Percentiles rank a stretch among this genome's conserved stretches.
Evolutionary conservation across 148 eudicot genomes (phyloP).

Genomic region (Chenopodium quinoa): DNA sequence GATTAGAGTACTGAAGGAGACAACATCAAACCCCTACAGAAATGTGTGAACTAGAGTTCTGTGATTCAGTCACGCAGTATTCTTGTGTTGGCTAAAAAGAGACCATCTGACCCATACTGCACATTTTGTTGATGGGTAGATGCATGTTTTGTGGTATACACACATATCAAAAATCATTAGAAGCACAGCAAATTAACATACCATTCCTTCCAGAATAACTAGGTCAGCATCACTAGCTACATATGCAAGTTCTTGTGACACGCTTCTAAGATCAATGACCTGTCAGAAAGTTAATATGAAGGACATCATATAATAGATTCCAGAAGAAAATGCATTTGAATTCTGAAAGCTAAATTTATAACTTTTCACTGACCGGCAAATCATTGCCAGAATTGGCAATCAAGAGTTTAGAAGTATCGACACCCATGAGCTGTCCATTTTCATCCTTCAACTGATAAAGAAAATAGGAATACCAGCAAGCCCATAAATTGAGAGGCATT

Average conservation of each 20-base stretch:
- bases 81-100: background rate
- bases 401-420: constrained; percentile 77
- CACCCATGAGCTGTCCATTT: constrained; percentile 74
- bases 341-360: background rate
- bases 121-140: background rate
- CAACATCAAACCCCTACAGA: background rate
- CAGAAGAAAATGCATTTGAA: background rate
- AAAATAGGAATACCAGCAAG: background rate
- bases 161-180: background rate
- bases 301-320: constrained; percentile 13
- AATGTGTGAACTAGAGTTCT: background rate
- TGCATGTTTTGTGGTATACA: background rate
- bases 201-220: constrained; percentile 97
- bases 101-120: background rate
- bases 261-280: constrained; percentile 89
- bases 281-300: constrained; percentile 27
- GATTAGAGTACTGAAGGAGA: background rate
- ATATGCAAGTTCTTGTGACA: constrained; percentile 93
- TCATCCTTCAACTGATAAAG: constrained; percentile 79
- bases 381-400: constrained; percentile 96
- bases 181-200: constrained; percentile 35
- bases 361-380: constrained; percentile 80
- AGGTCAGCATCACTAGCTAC: constrained; percentile 91
- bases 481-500: background rate
- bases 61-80: background rate